Evolutionary conservation across 768 basidiomycete genomes (phyloP).

Genomic region (Suillus bovinus): DNA sequence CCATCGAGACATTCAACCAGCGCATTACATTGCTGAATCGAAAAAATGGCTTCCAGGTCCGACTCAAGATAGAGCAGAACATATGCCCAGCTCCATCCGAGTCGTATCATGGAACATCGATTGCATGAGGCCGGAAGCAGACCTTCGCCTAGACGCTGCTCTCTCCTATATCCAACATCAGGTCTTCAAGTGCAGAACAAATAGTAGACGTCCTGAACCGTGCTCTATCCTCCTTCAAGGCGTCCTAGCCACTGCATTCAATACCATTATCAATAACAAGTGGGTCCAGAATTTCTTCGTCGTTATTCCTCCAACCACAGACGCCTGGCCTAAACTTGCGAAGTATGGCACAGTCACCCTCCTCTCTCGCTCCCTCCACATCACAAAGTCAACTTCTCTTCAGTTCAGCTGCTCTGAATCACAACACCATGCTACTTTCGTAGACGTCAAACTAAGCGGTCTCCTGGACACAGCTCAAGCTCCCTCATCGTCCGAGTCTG

Average conservation of each 20-base stretch:
- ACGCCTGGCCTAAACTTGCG: constrained; percentile 48
- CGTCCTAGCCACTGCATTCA: constrained; percentile 45
- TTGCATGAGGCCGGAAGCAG: constrained; percentile 33
- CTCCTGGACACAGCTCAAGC: constrained; percentile 6
- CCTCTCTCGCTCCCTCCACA: constrained; percentile 47
- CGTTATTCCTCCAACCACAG: constrained; percentile 47
- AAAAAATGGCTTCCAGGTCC: constrained; percentile 3
- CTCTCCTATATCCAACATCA: constrained; percentile 51
- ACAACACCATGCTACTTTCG: constrained; percentile 50
- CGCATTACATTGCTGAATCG: not conserved
- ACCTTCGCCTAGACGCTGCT: constrained; percentile 42
- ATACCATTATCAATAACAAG: constrained; percentile 44
- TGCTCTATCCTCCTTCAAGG: constrained; percentile 67
- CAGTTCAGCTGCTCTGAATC: constrained; percentile 46
- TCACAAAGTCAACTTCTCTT: constrained; percentile 44
- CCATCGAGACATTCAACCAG: constrained; percentile 1
- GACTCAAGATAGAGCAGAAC: not conserved
- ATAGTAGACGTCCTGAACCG: constrained; percentile 45
- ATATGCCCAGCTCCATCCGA: constrained; percentile 37
- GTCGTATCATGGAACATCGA: constrained; percentile 70
- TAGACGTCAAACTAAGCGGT: constrained; percentile 44
- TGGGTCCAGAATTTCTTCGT: constrained; percentile 61
- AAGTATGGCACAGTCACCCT: constrained; percentile 63
- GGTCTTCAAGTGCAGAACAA: constrained; percentile 43
- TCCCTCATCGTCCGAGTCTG: constrained; percentile 26